Evolutionary conservation across 2,329 filamentous ascomycete species (phyloP), one percentile per base, ranked within the genome.

Genomic region (Fusarium annulatum): DNA sequence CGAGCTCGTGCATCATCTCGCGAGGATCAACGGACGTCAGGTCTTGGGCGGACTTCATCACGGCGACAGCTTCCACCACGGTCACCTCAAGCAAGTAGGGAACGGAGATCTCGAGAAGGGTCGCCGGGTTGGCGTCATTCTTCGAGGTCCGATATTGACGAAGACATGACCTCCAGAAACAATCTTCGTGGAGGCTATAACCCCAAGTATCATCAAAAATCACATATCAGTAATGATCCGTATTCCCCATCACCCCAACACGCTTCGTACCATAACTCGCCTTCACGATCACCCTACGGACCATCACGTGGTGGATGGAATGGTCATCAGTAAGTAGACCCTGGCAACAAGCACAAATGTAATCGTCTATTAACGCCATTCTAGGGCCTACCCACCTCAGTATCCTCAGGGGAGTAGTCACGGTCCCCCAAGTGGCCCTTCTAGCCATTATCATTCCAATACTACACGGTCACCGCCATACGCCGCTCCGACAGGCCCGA

Each of bases 331-430:
- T 87, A 76, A 76, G 85, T 80, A 19, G n/a, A 48, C n/a, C 9
- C 21, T 36, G 19, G 18, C 11, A 15, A 21, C 7, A 23, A 36
- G 7, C 9, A 28, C 19, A 36, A 23, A 34, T 8, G 26, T 41
- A 12, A 43, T 57, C 33, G 7, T 9, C n/a, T 23, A 19, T 41
- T 76, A 62, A 76, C 70, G 26, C 41, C 10, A 33, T 26, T 18
- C 12, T 23, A 91, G 89, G 36, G 91, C 91, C 81, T 92, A 91
- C 48, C 86, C 88, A 26, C 86, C 90, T 36, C 87, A 88, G 33
- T 91, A 92, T 77, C 84, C 88, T 46, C 88, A 90, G 68, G 70
- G 78, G 51, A 73, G 76, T 30, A 87, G 83, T 64, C 89, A 89
- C 76, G 82, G 86, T 19, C 84, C 87, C 26, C 85, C 87, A 48